Percentiles rank a stretch among this genome's conserved stretches.
Evolutionary conservation across 2,329 filamentous ascomycete genomes (phyloP).

Genomic region (Aspergillus costaricaensis): DNA sequence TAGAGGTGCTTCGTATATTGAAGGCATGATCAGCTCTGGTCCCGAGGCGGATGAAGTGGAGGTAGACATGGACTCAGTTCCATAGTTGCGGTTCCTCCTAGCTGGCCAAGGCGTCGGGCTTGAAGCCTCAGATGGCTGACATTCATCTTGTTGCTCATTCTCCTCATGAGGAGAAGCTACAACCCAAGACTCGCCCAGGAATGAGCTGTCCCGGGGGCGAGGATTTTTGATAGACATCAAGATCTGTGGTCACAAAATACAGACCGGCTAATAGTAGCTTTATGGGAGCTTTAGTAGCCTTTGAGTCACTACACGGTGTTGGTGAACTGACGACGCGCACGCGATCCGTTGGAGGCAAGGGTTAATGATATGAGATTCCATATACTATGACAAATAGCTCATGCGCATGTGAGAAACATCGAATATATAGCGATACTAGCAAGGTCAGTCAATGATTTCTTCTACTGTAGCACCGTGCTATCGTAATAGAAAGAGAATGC

Average conservation of each 20-base stretch:
- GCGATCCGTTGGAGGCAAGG: background rate
- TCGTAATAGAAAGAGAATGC: background rate
- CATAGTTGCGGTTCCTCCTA: constrained; percentile 16
- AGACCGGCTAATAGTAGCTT: background rate
- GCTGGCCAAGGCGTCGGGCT: constrained; percentile 13
- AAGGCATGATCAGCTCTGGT: constrained; percentile 45
- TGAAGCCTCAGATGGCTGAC: constrained; percentile 10
- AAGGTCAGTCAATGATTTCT: no score
- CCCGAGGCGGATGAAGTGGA: constrained; percentile 35
- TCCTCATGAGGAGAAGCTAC: constrained; percentile 28
- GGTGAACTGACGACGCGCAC: background rate
- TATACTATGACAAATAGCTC: background rate
- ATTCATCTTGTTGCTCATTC: constrained; percentile 14
- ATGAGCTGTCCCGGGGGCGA: constrained; percentile 16
- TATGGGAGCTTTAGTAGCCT: background rate
- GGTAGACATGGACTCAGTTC: constrained; percentile 26
- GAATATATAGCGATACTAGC: no score
- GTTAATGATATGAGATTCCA: background rate
- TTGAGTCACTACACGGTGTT: background rate
- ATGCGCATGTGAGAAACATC: no score
- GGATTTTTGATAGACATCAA: constrained; percentile 12
- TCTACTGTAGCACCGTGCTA: background rate
- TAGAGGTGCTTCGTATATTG: constrained; percentile 38
- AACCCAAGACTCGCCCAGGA: constrained; percentile 42
- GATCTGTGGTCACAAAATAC: background rate